phyloP scores from a whole-genome alignment of 2,329 filamentous ascomycete species.

The Exophiala spinifera region DNA sequence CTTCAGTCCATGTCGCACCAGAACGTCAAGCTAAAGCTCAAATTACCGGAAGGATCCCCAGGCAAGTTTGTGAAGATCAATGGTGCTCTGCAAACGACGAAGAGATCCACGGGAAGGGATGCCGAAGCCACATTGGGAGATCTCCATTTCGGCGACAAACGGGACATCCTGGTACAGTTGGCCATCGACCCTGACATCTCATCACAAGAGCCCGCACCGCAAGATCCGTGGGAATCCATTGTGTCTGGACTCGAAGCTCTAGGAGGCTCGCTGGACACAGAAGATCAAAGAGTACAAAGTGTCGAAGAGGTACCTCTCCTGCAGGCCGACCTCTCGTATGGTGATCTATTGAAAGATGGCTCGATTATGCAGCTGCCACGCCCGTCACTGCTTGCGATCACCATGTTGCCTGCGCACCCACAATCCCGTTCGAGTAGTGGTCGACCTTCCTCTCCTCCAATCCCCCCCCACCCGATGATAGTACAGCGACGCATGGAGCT shows the following conservation, averaged over 20 bases:
- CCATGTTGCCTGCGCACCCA: conserved; percentile 72
- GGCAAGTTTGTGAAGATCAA: conserved; percentile 99
- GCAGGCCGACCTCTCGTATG: conserved; percentile 90
- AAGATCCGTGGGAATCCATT: conserved; percentile 96
- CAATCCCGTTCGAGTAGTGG: conserved; percentile 58
- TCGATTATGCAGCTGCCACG: conserved; percentile 80
- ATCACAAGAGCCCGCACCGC: conserved; percentile 76
- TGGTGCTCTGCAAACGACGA: conserved; percentile 91
- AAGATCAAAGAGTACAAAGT: conserved; percentile 77
- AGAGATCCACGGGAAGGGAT: conserved; percentile 89
- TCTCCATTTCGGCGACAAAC: conserved; percentile 90
- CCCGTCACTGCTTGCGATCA: conserved; percentile 88
- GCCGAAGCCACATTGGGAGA: conserved; percentile 91
- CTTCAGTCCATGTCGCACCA: conserved; percentile 96
- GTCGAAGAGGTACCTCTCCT: conserved; percentile 94
- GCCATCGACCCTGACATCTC: conserved; percentile 85
- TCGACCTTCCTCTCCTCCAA: conserved; percentile 64
- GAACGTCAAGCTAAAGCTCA: conserved; percentile 93
- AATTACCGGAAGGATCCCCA: conserved; percentile 89
- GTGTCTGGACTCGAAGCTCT: conserved; percentile 93
- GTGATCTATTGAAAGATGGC: conserved; percentile 87
- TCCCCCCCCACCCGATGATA: conserved; percentile 90
- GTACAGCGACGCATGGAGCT: conserved; percentile 97
- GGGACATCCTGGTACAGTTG: conserved; percentile 89
- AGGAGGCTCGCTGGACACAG: conserved; percentile 79